phyloP scores from a whole-genome alignment of 2,329 filamentous ascomycete genomes.

The Verruconis gallopava region DNA sequence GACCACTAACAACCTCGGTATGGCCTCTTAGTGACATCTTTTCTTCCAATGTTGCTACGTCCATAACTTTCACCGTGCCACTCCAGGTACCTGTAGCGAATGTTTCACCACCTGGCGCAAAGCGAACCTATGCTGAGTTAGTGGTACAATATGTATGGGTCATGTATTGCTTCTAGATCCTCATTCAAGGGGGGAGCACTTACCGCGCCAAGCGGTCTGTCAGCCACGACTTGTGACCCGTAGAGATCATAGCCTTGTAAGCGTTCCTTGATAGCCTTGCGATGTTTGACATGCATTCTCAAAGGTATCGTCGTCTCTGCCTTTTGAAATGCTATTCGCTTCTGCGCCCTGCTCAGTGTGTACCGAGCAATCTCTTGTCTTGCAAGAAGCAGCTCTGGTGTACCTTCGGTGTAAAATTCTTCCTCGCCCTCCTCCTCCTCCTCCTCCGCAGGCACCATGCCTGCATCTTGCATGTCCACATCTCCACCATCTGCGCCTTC shows the following conservation, averaged over 20 bases:
- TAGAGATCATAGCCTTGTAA: slow-evolving; percentile 78
- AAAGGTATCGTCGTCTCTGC: slow-evolving; percentile 72
- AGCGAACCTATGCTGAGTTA: slow-evolving; percentile 38
- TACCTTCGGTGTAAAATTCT: slow-evolving; percentile 88
- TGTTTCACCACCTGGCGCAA: slow-evolving; percentile 71
- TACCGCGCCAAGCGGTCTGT: slow-evolving; percentile 77
- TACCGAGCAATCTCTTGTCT: slow-evolving; percentile 69
- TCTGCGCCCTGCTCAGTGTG: slow-evolving; percentile 70
- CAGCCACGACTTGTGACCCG: slow-evolving; percentile 83
- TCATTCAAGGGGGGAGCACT: no score
- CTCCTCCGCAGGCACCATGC: slow-evolving; percentile 38
- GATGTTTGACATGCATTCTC: slow-evolving; percentile 81
- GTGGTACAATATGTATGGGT: no score
- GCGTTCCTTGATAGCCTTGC: slow-evolving; percentile 76
- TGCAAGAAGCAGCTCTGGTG: slow-evolving; percentile 58
- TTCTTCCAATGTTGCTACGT: slow-evolving; percentile 69
- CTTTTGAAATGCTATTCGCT: slow-evolving; percentile 63
- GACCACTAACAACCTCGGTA: slow-evolving; percentile 75
- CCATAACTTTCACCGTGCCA: slow-evolving; percentile 74
- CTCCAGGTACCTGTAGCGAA: slow-evolving; percentile 90
- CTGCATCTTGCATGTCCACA: slow-evolving; percentile 35
- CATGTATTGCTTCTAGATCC: no score
- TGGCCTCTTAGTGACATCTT: slow-evolving; percentile 69
- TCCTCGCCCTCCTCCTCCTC: slow-evolving; percentile 58
- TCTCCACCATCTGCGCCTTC: slow-evolving; percentile 47